Percentiles rank a stretch among this genome's conserved stretches.
These are phyloP conservation scores for Aspergillus sp. DNA, from an alignment of 2,329 filamentous ascomycete genomes.

Conservation along the genomic window DNA sequence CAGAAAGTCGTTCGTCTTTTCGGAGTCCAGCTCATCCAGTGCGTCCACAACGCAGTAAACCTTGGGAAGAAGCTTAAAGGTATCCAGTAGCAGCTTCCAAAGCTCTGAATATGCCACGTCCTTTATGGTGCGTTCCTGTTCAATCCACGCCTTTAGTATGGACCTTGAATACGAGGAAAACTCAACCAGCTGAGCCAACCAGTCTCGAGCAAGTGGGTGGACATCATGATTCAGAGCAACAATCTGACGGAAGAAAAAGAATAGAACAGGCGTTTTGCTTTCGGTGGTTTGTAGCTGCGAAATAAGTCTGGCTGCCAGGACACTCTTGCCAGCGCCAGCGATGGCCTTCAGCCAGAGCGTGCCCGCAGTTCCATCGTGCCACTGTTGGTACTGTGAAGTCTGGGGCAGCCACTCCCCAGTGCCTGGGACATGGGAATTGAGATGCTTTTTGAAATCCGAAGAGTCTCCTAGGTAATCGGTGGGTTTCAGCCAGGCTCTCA, in stretches of 20 bases:
- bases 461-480: constrained; percentile 5
- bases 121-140: neutral
- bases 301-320: constrained; percentile 22
- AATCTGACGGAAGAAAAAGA: constrained; percentile 26
- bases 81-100: neutral
- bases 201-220: constrained; percentile 19
- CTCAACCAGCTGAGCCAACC: constrained; percentile 16
- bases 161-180: neutral
- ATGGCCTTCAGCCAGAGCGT: constrained; percentile 26
- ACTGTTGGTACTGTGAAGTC: constrained; percentile 14
- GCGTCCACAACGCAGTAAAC: constrained; percentile 47
- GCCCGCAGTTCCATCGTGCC: constrained; percentile 16
- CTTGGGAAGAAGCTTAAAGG: neutral
- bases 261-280: constrained; percentile 12
- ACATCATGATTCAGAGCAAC: constrained; percentile 21
- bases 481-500: constrained; percentile 6
- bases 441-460: constrained; percentile 9
- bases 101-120: neutral
- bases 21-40: constrained; percentile 50
- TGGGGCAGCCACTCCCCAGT: constrained; percentile 13
- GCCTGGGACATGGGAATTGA: constrained; percentile 5
- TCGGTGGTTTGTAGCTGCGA: constrained; percentile 6
- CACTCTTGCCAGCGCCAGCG: constrained; percentile 26
- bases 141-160: neutral
- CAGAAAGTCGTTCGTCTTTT: constrained; percentile 36